Conservation (phyloP, 1,139 yeast genomes). For the Sugiyamaella japonica region DNA sequence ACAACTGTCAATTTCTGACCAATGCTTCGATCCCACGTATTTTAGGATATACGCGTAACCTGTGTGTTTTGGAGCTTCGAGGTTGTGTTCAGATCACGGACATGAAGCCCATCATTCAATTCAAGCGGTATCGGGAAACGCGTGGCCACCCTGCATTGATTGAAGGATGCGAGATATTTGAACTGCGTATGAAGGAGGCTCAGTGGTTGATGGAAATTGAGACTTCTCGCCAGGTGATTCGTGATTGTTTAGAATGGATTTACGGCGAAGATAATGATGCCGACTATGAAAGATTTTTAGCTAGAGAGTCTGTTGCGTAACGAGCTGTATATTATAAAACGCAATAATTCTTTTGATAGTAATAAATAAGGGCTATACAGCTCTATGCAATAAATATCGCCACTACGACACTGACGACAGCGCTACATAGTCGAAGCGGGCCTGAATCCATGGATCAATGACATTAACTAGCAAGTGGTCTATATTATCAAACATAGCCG, state of each 20-base stretch:
- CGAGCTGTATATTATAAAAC: neutral
- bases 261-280: constrained; percentile 36
- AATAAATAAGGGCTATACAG: neutral
- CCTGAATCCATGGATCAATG: constrained; percentile 11
- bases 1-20: constrained; percentile 68
- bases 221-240: constrained; percentile 45
- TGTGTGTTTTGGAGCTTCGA: constrained; percentile 77
- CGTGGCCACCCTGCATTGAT: constrained; percentile 57
- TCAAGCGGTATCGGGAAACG: constrained; percentile 60
- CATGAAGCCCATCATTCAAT: constrained; percentile 64
- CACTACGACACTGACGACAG: constrained; percentile 4
- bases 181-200: constrained; percentile 58
- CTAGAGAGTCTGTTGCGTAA: neutral
- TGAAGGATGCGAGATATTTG: constrained; percentile 74
- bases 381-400: neutral
- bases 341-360: neutral
- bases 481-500: neutral
- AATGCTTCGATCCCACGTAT: constrained; percentile 67
- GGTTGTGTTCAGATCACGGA: constrained; percentile 59
- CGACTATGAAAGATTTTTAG: constrained; percentile 7
- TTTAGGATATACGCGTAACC: constrained; percentile 56
- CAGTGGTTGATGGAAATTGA: constrained; percentile 60
- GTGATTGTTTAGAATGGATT: constrained; percentile 41
- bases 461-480: constrained; percentile 1
- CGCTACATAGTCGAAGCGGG: neutral